Evolutionary conservation across 2,329 filamentous ascomycete genomes (phyloP).

Genomic region (Pseudocercospora fuligena): DNA sequence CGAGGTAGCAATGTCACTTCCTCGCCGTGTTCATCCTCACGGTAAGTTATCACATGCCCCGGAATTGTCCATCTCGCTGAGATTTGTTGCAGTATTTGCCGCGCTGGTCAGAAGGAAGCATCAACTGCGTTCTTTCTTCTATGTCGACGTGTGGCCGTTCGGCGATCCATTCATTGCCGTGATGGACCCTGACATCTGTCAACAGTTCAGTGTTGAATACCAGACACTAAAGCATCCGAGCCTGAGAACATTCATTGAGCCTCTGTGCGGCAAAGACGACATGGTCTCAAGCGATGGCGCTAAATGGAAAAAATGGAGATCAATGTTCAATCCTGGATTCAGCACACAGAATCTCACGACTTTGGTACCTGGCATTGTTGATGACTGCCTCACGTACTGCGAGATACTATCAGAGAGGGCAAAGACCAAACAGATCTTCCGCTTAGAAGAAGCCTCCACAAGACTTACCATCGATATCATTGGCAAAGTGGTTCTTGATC

Average conservation of each 20-base stretch:
- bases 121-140: constrained; percentile 29
- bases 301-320: constrained; percentile 50
- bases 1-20: constrained; percentile 17
- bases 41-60: constrained; percentile 1
- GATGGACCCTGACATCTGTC: constrained; percentile 28
- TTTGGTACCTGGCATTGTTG: constrained; percentile 46
- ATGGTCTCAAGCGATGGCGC: constrained; percentile 44
- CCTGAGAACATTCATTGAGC: constrained; percentile 22
- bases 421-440: constrained; percentile 44
- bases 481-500: constrained; percentile 45
- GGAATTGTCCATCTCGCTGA: background rate
- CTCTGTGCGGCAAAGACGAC: constrained; percentile 30
- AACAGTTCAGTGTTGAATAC: constrained; percentile 28
- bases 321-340: constrained; percentile 51
- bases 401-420: constrained; percentile 44
- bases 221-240: constrained; percentile 22
- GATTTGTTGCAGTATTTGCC: constrained; percentile 16
- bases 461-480: constrained; percentile 50
- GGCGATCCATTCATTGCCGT: constrained; percentile 27
- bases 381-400: constrained; percentile 40
- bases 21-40: constrained; percentile 18
- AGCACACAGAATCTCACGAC: constrained; percentile 45
- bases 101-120: constrained; percentile 25
- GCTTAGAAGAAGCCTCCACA: constrained; percentile 47
- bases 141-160: constrained; percentile 33